Conservation (phyloP, 768 basidiomycete species). For the Termitomyces titanicus region DNA sequence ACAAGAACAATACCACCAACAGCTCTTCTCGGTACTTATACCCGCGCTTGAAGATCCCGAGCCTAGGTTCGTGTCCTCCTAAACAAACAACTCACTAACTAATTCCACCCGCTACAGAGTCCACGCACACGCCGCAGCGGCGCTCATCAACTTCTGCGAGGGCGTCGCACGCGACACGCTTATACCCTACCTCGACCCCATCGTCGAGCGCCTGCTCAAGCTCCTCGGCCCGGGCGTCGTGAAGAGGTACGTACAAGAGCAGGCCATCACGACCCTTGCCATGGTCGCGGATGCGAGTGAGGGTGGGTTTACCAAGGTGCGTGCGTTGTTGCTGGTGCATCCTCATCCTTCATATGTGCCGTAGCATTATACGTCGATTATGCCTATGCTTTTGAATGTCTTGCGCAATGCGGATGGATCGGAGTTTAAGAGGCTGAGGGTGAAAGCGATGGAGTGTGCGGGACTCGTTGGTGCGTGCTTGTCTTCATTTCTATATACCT, state of each 20-base stretch:
- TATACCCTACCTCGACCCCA: slow-evolving; percentile 73
- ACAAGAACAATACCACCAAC: slow-evolving; percentile 65
- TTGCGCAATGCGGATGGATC: slow-evolving; percentile 66
- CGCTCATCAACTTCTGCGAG: slow-evolving; percentile 89
- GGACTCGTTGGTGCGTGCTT: slow-evolving; percentile 67
- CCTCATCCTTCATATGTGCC: no score
- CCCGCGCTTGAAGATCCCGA: slow-evolving; percentile 74
- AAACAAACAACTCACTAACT: background rate
- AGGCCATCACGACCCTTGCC: slow-evolving; percentile 82
- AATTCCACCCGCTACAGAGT: slow-evolving; percentile 43
- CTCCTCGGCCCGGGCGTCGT: slow-evolving; percentile 54
- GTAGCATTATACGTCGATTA: slow-evolving; percentile 73
- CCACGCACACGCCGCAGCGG: slow-evolving; percentile 83
- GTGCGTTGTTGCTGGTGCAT: slow-evolving; percentile 5
- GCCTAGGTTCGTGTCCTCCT: slow-evolving; percentile 44
- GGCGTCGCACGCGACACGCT: slow-evolving; percentile 74
- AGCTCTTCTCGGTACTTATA: slow-evolving; percentile 68
- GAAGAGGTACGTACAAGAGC: slow-evolving; percentile 76
- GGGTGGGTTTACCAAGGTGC: slow-evolving; percentile 67
- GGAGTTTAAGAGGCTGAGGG: slow-evolving; percentile 64
- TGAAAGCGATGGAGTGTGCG: slow-evolving; percentile 91
- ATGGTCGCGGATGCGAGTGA: slow-evolving; percentile 90
- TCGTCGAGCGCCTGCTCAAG: slow-evolving; percentile 70
- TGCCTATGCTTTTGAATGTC: slow-evolving; percentile 77
- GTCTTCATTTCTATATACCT: no score